Conservation (phyloP, 2,329 filamentous ascomycete genomes). For the Xylaria arbuscula region DNA sequence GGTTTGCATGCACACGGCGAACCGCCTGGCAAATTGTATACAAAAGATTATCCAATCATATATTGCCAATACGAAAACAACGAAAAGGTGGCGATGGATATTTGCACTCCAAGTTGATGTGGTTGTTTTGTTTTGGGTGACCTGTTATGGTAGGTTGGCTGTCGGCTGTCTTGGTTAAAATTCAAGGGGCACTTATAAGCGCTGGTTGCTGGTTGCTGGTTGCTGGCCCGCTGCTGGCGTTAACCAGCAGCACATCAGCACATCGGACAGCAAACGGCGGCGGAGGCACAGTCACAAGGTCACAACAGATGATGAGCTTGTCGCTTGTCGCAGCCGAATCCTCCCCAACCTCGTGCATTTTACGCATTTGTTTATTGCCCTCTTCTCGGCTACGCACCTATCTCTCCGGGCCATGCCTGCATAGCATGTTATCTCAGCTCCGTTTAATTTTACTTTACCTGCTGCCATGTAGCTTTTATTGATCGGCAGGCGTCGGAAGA, state of each 20-base stretch:
- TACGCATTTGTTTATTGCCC: neutral
- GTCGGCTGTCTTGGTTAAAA: conserved; percentile 17
- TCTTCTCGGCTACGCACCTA: neutral
- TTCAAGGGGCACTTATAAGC: conserved; percentile 18
- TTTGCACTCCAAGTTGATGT: neutral
- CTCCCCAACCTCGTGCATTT: conserved; percentile 29
- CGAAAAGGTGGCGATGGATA: no score
- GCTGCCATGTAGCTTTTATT: conserved; percentile 17
- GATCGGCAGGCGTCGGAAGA: conserved; percentile 11
- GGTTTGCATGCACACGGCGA: neutral
- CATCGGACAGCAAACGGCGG: neutral
- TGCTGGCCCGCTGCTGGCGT: neutral
- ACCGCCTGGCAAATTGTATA: conserved; percentile 1
- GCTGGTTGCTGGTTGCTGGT: no score
- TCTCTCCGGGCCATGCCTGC: neutral
- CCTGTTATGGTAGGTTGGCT: neutral
- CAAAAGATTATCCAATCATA: no score
- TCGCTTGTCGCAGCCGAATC: neutral
- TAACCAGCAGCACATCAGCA: neutral
- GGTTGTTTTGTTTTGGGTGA: neutral
- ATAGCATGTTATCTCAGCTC: conserved; percentile 12
- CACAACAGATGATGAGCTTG: neutral
- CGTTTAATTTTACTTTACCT: conserved; percentile 2
- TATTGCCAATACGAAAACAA: neutral
- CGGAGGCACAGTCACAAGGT: neutral